A percentile compares a stretch with the other conserved stretches of the same genome.
These are phyloP conservation scores for Coemansia sp. DNA, from an alignment of 192 early-diverging fungal genomes.

Conservation along the genomic window DNA sequence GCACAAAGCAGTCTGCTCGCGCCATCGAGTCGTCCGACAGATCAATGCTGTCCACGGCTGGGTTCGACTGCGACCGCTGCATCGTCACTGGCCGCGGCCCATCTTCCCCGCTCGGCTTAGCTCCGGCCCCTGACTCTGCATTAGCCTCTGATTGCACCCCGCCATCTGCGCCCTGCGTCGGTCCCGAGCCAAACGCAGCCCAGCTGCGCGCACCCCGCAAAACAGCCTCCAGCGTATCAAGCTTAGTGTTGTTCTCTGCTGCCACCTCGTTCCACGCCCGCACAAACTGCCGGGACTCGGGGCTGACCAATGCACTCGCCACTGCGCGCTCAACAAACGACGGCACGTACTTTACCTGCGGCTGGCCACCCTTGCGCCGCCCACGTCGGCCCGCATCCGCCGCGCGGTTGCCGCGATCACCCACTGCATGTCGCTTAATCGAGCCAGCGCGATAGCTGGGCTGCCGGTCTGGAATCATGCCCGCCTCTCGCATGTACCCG, in stretches of 20 bases:
- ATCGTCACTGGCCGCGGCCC: slow-evolving; percentile 11
- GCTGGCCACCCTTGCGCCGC: slow-evolving; percentile 24
- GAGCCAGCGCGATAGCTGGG: slow-evolving; percentile 46
- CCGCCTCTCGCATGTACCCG: slow-evolving; percentile 52
- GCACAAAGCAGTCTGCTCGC: slow-evolving; percentile 56
- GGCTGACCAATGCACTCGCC: slow-evolving; percentile 68
- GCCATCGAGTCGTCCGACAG: slow-evolving; percentile 39
- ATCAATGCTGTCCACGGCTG: slow-evolving; percentile 24
- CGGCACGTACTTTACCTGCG: slow-evolving; percentile 58
- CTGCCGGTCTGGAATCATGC: slow-evolving; percentile 53
- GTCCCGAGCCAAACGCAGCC: slow-evolving; percentile 30
- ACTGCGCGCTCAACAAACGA: slow-evolving; percentile 72
- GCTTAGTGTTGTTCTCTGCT: slow-evolving; percentile 47
- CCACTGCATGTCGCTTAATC: slow-evolving; percentile 21
- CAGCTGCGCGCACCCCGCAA: slow-evolving; percentile 52
- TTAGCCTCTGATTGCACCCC: background rate
- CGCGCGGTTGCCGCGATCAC: slow-evolving; percentile 18
- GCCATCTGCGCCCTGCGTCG: slow-evolving; percentile 10
- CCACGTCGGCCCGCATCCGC: slow-evolving; percentile 41
- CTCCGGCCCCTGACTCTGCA: background rate
- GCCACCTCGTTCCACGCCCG: slow-evolving; percentile 67
- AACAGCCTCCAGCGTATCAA: slow-evolving; percentile 61
- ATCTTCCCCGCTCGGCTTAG: background rate
- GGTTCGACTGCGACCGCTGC: slow-evolving; percentile 44
- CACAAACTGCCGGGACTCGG: slow-evolving; percentile 65